Evolutionary conservation across 768 basidiomycete species (phyloP), one percentile per base, ranked within the genome.

Genomic region (Gyrodon lividus): DNA sequence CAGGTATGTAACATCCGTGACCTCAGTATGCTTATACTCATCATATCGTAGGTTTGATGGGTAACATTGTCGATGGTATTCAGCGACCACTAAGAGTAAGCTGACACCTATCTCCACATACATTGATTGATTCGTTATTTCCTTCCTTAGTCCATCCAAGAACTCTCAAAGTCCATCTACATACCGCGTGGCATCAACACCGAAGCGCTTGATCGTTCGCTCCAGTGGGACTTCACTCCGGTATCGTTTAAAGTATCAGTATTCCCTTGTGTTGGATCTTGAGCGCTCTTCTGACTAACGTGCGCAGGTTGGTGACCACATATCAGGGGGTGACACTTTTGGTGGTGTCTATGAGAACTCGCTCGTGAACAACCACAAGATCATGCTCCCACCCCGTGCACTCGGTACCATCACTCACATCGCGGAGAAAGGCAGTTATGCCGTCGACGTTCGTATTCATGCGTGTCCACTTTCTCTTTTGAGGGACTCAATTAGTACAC

Each of bases 101-200:
- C 69, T 38, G 17, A 46, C 35, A 23, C 38, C 14, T 26, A 39
- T 22, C 24, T 56, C 43, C 37, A 17, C 37, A 47, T 43, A 42
- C 31, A 19, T 43, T 22, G 42, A 46, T 31, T 39, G 34, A 56
- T 48, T 43, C 10, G 7, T 31, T 34, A 48, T 31, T 56, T 42
- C 42, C 46, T 34, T 59, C 49, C 49, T 46, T 65, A 82, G 86
- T 84, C 89, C 31, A 99, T 99, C 60, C 93, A 94, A 83, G 92
- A 97, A 65, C 79, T 91, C 37, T 98, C 97, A 40, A 89, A 98
- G 63, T 97, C 93, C n/a, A 99, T 99, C 64, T 99, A 99, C 72
- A 98, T 99, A 56, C 97, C 97, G 58, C 89, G 94, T 63, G 97
- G 97, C 50, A 98, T 99, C 72, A 98, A 98, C 73, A 98, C 97